These are phyloP conservation scores for Fusarium equiseti DNA, from an alignment of 2,329 filamentous ascomycete genomes.

Conservation along the genomic window DNA sequence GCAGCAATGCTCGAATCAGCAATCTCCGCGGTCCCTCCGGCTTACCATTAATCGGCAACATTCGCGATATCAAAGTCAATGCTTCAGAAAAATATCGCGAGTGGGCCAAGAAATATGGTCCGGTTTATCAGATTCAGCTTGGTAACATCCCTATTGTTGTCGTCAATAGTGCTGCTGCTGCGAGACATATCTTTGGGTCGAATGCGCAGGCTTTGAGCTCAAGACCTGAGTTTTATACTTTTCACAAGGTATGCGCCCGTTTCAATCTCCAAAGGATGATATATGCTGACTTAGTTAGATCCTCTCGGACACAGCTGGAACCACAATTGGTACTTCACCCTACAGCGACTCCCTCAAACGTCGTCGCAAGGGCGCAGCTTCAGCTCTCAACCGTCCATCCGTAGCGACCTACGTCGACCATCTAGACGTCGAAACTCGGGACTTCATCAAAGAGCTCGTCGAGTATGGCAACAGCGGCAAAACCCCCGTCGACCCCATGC, in stretches of 20 bases:
- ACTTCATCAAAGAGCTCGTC: conserved; percentile 71
- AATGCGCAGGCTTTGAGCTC: conserved; percentile 67
- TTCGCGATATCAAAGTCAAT: conserved; percentile 66
- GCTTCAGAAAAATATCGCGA: conserved; percentile 68
- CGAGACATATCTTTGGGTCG: conserved; percentile 63
- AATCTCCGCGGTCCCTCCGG: conserved; percentile 63
- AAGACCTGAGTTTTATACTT: conserved; percentile 69
- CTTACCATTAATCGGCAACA: conserved; percentile 66
- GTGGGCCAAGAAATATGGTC: conserved; percentile 62
- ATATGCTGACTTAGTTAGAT: conserved; percentile 55
- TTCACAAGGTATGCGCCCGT: conserved; percentile 61
- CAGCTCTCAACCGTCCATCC: conserved; percentile 73
- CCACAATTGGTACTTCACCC: conserved; percentile 75
- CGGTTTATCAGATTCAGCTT: conserved; percentile 68
- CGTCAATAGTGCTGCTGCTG: conserved; percentile 65
- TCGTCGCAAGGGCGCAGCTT: conserved; percentile 73
- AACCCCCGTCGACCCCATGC: conserved; percentile 71
- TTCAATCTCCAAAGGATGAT: too few relatives aligned
- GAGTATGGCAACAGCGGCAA: conserved; percentile 67
- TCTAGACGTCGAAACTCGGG: conserved; percentile 71
- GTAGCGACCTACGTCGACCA: conserved; percentile 72
- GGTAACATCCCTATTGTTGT: conserved; percentile 69
- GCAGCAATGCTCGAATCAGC: conserved; percentile 58
- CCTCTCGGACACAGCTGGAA: conserved; percentile 73
- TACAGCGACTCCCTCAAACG: conserved; percentile 74